Percentiles rank a stretch among this genome's conserved stretches.
phyloP scores from a whole-genome alignment of 228 moss, liverwort and hornwort species.

The Sphagnum magellanicum region DNA sequence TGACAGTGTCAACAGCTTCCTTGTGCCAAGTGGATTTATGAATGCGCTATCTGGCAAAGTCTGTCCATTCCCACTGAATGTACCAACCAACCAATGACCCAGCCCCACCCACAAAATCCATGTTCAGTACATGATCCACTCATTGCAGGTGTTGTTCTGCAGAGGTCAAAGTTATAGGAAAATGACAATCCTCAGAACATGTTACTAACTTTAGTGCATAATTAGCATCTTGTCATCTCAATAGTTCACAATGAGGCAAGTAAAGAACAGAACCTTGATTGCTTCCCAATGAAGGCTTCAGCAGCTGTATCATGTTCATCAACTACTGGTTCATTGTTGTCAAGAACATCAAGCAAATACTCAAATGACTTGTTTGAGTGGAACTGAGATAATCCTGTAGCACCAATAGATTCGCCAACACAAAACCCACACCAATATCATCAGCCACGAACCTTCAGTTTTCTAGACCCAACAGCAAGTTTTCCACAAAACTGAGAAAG shows the following conservation, averaged over 20 bases:
- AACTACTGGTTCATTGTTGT: conserved; percentile 66
- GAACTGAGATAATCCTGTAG: conserved; percentile 75
- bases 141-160: no score
- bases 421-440: background rate
- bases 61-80: conserved; percentile 64
- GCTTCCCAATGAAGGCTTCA: conserved; percentile 51
- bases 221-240: background rate
- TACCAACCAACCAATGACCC: background rate
- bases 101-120: background rate
- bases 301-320: conserved; percentile 40
- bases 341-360: conserved; percentile 87
- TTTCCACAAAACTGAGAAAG: no score
- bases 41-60: conserved; percentile 92
- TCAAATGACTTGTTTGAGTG: conserved; percentile 78
- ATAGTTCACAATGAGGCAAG: background rate
- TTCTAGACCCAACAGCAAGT: background rate
- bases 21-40: conserved; percentile 77
- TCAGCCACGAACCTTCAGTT: background rate
- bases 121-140: no score
- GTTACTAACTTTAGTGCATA: background rate
- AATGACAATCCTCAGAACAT: background rate
- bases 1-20: conserved; percentile 77
- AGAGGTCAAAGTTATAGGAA: no score
- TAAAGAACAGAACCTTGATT: conserved; percentile 34
- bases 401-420: background rate